A percentile compares a stretch with the other conserved stretches of the same genome.
phyloP scores from a whole-genome alignment of 371 early-diverging fungal genomes.

The Basidiobolus heterosporus region DNA sequence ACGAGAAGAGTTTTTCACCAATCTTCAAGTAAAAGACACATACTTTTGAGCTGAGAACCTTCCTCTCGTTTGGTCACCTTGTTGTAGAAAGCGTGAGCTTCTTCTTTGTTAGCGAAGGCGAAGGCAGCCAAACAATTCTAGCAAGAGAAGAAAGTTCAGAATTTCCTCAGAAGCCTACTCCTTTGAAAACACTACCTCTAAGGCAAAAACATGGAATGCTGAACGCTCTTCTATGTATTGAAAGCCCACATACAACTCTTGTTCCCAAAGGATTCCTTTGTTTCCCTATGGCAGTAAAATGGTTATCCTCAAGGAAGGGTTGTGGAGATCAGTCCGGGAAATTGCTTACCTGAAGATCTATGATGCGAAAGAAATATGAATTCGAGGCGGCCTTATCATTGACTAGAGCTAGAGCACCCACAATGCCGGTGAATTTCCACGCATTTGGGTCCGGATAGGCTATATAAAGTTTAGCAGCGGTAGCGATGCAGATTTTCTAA shows the following conservation, averaged over 20 bases:
- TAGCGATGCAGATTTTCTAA: constrained; percentile 67
- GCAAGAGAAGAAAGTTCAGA: not conserved
- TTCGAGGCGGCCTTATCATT: constrained; percentile 33
- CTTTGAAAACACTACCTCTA: too few relatives aligned
- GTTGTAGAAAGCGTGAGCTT: constrained; percentile 58
- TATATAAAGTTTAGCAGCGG: constrained; percentile 65
- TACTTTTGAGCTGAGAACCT: not conserved
- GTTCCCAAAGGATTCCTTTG: constrained; percentile 58
- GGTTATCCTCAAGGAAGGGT: too few relatives aligned
- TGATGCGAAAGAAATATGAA: constrained; percentile 54
- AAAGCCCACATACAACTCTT: constrained; percentile 59
- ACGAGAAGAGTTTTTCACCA: constrained; percentile 4
- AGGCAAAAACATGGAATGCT: constrained; percentile 72
- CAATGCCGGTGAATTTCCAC: constrained; percentile 55
- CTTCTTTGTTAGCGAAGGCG: constrained; percentile 72
- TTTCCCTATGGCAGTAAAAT: too few relatives aligned
- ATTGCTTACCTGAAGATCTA: constrained; percentile 47
- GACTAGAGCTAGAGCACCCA: constrained; percentile 64
- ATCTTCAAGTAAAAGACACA: constrained; percentile 5
- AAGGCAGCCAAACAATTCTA: constrained; percentile 62
- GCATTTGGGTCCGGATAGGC: constrained; percentile 48
- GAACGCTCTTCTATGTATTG: constrained; percentile 50
- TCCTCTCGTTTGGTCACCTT: constrained; percentile 35
- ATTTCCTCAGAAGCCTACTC: too few relatives aligned
- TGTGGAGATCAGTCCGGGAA: too few relatives aligned